Base-by-base conservation (phyloP, 768 basidiomycete species). In the Albatrellus ellisii region DNA sequence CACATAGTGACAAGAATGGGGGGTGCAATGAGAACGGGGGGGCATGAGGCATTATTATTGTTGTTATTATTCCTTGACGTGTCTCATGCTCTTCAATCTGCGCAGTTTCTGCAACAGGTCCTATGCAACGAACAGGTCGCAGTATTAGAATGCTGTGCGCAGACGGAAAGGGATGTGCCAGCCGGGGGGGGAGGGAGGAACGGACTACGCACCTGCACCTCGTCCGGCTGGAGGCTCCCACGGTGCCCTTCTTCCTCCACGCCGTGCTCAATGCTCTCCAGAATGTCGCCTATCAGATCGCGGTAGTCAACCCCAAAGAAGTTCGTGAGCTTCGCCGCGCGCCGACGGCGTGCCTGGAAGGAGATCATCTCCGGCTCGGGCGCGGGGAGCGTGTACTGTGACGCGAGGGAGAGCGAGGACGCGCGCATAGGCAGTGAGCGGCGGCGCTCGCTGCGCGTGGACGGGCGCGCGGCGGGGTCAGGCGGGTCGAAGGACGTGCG, bases 251-350 rank as follows among this genome's bases (percentile, higher is more conserved):
- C 86, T 50, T 81, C 74, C 53, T 80, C 73, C 37, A 90, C 62
- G 54, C 55, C 84, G 66, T 62, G 71, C 59, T 88, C 86, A 52
- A 90, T 79, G 39, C 80, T 86, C 49, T 86, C 82, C 48, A 90
- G 59, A 25, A 90, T 72, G 54, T 88, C 81, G 28, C 65, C 68
- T 42, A 89, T 77, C 43, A 89, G 62, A 42, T 83, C 81, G 21
- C 75, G 70, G 58, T 90, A 88, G 56, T 86, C 72, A 31, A 88
- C 87, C 18, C 86, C 86, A 60, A 90, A 90, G 68, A 89, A 89
- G 60, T 79, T 70, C 21, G 81, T 79, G 46, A 90, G 68, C 65
- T 90, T 90, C 47, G 86, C 85, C 4, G 85, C 86, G 44, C 78
- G 67, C 31, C 75, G 65, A 41, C 87, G 67, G 36, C 85, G 77